Conservation (phyloP, 2,329 filamentous ascomycete species). For the Trichoderma guizhouense region DNA sequence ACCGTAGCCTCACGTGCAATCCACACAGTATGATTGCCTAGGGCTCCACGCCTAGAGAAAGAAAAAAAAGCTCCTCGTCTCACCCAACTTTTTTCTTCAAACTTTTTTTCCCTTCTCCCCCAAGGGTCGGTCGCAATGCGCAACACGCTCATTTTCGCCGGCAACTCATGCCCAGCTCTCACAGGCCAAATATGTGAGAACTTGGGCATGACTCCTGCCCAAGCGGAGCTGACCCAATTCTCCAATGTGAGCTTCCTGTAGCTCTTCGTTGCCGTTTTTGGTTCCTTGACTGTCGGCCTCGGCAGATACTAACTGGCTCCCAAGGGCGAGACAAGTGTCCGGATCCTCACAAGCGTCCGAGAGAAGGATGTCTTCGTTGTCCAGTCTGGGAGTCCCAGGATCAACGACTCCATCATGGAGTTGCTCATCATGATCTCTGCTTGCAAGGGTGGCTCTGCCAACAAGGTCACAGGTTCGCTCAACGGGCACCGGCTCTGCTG, state of each 20-base stretch:
- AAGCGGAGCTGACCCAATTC: slow-evolving; percentile 66
- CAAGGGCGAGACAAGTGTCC: slow-evolving; percentile 67
- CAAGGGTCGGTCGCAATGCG: slow-evolving; percentile 48
- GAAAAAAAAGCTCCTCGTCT: slow-evolving; percentile 14
- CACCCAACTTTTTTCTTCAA: slow-evolving; percentile 5
- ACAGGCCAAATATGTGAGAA: slow-evolving; percentile 66
- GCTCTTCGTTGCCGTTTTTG: slow-evolving; percentile 18
- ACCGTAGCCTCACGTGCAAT: neutral
- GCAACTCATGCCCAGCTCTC: slow-evolving; percentile 63
- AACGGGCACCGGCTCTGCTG: neutral
- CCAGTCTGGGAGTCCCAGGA: slow-evolving; percentile 90
- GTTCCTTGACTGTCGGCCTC: slow-evolving; percentile 11
- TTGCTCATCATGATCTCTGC: slow-evolving; percentile 98
- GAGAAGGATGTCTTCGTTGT: slow-evolving; percentile 99
- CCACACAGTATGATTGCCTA: slow-evolving; percentile 2
- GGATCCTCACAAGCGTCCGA: slow-evolving; percentile 72
- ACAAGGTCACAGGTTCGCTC: slow-evolving; percentile 84
- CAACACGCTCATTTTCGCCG: slow-evolving; percentile 65
- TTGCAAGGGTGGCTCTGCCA: slow-evolving; percentile 95
- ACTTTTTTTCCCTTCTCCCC: slow-evolving; percentile 20
- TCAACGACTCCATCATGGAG: slow-evolving; percentile 99
- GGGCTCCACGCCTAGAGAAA: slow-evolving; percentile 7
- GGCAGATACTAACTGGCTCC: slow-evolving; percentile 26
- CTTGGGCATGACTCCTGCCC: slow-evolving; percentile 61
- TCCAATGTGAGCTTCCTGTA: slow-evolving; percentile 57